A percentile compares a stretch with the other conserved stretches of the same genome.
Conservation (phyloP, 108 stramenopile genomes). For the Cylindrotheca closterium region DNA sequence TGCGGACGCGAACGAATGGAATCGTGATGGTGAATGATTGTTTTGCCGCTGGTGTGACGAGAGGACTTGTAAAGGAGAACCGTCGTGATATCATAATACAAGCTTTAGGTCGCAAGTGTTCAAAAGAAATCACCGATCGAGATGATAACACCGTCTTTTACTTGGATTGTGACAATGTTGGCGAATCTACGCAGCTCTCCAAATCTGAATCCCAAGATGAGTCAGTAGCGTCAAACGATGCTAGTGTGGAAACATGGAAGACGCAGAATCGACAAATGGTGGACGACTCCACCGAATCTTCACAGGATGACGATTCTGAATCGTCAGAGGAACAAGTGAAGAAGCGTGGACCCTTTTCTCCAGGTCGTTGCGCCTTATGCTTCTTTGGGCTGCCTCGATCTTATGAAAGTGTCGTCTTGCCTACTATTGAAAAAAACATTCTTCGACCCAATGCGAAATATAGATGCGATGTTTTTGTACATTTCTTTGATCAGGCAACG, state of each 20-base stretch:
- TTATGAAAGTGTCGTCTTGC: conserved; percentile 46
- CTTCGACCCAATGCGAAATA: conserved; percentile 44
- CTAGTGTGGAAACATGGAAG: no score
- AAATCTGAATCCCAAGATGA: no score
- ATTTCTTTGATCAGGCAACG: conserved; percentile 28
- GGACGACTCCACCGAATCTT: no score
- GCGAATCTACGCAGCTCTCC: no score
- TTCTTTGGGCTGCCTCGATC: conserved; percentile 55
- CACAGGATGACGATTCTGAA: no score
- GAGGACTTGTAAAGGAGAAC: background rate
- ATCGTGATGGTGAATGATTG: conserved; percentile 33
- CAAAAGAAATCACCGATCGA: no score
- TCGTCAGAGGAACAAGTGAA: no score
- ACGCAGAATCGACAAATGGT: no score
- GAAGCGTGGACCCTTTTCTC: no score
- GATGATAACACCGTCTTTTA: no score
- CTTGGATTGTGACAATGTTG: no score
- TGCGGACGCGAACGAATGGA: conserved; percentile 32
- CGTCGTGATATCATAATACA: background rate
- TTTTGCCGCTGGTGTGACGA: background rate
- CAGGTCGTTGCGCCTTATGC: conserved; percentile 28
- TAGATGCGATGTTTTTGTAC: conserved; percentile 55
- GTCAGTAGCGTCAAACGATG: no score
- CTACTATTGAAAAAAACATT: conserved; percentile 42
- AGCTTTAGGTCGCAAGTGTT: background rate